Conservation (phyloP, 140 eudicot genomes). For the Cichorium intybus region DNA sequence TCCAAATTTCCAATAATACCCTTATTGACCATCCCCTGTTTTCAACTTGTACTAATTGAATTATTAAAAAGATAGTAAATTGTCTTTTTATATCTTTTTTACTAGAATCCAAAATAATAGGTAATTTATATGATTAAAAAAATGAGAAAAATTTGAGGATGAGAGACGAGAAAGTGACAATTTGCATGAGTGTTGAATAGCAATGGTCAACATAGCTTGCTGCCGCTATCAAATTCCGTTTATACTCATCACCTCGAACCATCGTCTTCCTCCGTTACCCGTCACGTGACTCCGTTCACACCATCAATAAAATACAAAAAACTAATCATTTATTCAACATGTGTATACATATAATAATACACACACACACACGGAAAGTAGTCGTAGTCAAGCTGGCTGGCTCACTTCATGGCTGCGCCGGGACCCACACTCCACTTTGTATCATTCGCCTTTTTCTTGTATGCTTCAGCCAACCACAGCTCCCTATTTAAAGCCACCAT, state of each 20-base stretch:
- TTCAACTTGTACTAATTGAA: not conserved
- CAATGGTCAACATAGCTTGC: constrained; percentile 18
- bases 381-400: constrained; percentile 26
- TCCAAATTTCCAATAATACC: not conserved
- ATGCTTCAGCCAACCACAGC: not conserved
- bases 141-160: not conserved
- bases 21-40: not conserved
- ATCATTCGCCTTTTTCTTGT: constrained; percentile 9
- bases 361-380: not conserved
- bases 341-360: no score
- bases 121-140: not conserved
- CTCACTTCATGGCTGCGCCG: constrained; percentile 10
- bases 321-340: no score
- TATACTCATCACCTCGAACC: constrained; percentile 33
- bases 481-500: constrained; percentile 12
- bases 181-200: constrained; percentile 15
- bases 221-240: constrained; percentile 10
- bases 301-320: constrained; percentile 14
- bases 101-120: not conserved
- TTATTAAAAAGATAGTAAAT: not conserved
- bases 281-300: not conserved
- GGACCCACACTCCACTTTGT: constrained; percentile 28
- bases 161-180: constrained; percentile 13
- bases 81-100: not conserved
- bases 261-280: constrained; percentile 13